These are phyloP conservation scores for Pseudogymnoascus sp. DNA, from an alignment of 2,329 filamentous ascomycete genomes.

Conservation along the genomic window DNA sequence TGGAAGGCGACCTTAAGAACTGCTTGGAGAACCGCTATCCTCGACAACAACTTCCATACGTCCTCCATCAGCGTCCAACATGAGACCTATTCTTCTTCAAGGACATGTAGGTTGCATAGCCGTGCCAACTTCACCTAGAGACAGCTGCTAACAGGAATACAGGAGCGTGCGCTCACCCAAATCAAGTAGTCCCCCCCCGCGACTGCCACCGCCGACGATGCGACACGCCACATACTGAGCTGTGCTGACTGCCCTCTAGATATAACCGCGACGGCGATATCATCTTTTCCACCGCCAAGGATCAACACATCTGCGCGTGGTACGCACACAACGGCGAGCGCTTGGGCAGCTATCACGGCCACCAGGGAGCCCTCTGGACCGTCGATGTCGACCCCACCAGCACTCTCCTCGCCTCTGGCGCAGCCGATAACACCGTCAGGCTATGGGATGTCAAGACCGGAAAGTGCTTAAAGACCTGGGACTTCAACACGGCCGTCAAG, in stretches of 20 bases:
- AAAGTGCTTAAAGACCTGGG: slow-evolving; percentile 92
- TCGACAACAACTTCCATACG: neutral
- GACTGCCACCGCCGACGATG: slow-evolving; percentile 9
- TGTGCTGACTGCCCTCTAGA: slow-evolving; percentile 34
- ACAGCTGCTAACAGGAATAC: slow-evolving; percentile 21
- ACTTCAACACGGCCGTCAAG: slow-evolving; percentile 95
- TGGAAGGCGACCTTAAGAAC: neutral
- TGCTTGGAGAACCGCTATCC: slow-evolving; percentile 3
- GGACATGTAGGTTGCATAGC: slow-evolving; percentile 61
- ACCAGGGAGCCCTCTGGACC: slow-evolving; percentile 97
- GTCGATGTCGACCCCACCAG: slow-evolving; percentile 92
- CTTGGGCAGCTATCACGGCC: slow-evolving; percentile 90
- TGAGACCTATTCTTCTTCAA: slow-evolving; percentile 94
- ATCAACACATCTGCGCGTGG: slow-evolving; percentile 96
- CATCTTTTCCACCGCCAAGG: slow-evolving; percentile 91
- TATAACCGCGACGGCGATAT: slow-evolving; percentile 95
- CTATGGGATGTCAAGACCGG: slow-evolving; percentile 95
- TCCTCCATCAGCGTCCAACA: slow-evolving; percentile 40
- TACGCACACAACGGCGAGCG: slow-evolving; percentile 97
- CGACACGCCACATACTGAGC: slow-evolving; percentile 9
- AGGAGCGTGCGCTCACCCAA: slow-evolving; percentile 90
- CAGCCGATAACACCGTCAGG: slow-evolving; percentile 95
- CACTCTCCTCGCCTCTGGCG: slow-evolving; percentile 85
- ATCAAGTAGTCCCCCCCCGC: slow-evolving; percentile 55
- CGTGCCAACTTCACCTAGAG: neutral